Conservation (phyloP, 352 stramenopile species). For the Phytophthora uliginosa region DNA sequence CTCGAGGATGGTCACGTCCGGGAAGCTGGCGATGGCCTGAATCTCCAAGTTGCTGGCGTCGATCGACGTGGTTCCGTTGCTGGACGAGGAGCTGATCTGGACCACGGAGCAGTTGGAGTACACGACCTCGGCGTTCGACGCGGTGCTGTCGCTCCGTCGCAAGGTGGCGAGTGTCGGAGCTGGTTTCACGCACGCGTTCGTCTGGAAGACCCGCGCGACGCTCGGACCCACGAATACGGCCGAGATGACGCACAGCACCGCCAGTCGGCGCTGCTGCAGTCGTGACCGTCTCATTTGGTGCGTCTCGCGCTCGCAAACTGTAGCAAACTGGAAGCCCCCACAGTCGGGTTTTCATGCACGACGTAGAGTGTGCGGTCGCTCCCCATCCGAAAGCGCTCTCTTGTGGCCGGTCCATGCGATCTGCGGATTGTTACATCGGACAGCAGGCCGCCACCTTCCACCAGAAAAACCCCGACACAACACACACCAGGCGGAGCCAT, state of each 20-base stretch:
- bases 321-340: slow-evolving; percentile 23
- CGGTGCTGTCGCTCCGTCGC: slow-evolving; percentile 13
- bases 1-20: slow-evolving; percentile 31
- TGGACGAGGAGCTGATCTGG: slow-evolving; percentile 31
- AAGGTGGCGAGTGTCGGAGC: slow-evolving; percentile 37
- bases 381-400: slow-evolving; percentile 34
- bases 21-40: slow-evolving; percentile 41
- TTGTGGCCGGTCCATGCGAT: slow-evolving; percentile 12
- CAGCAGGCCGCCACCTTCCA: slow-evolving; percentile 16
- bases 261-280: slow-evolving; percentile 11
- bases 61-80: slow-evolving; percentile 36
- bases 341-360: slow-evolving; percentile 29
- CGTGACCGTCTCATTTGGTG: slow-evolving; percentile 35
- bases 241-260: slow-evolving; percentile 18
- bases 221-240: slow-evolving; percentile 1
- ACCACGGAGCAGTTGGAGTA: slow-evolving; percentile 45
- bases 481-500: slow-evolving; percentile 29
- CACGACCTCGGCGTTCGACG: slow-evolving; percentile 38
- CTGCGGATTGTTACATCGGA: slow-evolving; percentile 35
- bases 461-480: slow-evolving; percentile 14
- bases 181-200: slow-evolving; percentile 30
- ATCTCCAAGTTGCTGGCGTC: slow-evolving; percentile 41
- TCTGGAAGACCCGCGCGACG: slow-evolving; percentile 11
- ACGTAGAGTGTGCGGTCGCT: slow-evolving; percentile 11
- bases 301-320: slow-evolving; percentile 11